Conservation (phyloP, 805 yeast species). For the Metschnikowia matae region DNA sequence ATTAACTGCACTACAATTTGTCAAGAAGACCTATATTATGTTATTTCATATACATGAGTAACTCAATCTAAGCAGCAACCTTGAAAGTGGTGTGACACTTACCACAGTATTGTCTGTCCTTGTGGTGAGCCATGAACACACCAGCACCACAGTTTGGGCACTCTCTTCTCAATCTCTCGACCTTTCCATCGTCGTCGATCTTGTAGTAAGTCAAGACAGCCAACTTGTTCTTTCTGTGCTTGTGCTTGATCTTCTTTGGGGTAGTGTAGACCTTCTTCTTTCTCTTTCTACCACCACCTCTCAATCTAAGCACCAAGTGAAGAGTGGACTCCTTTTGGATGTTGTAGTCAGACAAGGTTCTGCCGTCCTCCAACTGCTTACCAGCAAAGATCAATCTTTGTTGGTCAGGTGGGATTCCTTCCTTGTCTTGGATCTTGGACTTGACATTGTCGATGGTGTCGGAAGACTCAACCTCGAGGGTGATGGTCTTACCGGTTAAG, state of each 20-base stretch:
- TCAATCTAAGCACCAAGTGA: slow-evolving; percentile 92
- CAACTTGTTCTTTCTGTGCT: slow-evolving; percentile 98
- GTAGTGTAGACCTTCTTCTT: slow-evolving; percentile 99
- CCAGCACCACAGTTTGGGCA: slow-evolving; percentile 98
- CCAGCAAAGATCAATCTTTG: slow-evolving; percentile 99
- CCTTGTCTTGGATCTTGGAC: slow-evolving; percentile 98
- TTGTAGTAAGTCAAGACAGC: slow-evolving; percentile 99
- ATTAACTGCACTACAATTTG: background rate
- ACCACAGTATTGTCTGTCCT: slow-evolving; percentile 99
- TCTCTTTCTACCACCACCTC: slow-evolving; percentile 95
- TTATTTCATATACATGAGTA: slow-evolving; percentile 10
- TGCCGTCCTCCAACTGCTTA: slow-evolving; percentile 99
- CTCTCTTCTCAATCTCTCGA: slow-evolving; percentile 98
- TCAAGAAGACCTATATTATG: slow-evolving; percentile 4
- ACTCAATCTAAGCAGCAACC: slow-evolving; percentile 22
- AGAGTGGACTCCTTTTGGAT: slow-evolving; percentile 99
- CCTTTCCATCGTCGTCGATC: slow-evolving; percentile 98
- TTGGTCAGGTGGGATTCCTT: slow-evolving; percentile 99
- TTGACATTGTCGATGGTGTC: slow-evolving; percentile 99
- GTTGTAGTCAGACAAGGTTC: slow-evolving; percentile 99
- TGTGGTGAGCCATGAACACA: slow-evolving; percentile 99
- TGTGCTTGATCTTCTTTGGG: slow-evolving; percentile 99
- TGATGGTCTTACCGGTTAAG: slow-evolving; percentile 98
- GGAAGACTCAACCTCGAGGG: slow-evolving; percentile 98
- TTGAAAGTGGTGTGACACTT: slow-evolving; percentile 96